phyloP scores from a whole-genome alignment of 805 yeast species.

The Pichia manshurica region DNA sequence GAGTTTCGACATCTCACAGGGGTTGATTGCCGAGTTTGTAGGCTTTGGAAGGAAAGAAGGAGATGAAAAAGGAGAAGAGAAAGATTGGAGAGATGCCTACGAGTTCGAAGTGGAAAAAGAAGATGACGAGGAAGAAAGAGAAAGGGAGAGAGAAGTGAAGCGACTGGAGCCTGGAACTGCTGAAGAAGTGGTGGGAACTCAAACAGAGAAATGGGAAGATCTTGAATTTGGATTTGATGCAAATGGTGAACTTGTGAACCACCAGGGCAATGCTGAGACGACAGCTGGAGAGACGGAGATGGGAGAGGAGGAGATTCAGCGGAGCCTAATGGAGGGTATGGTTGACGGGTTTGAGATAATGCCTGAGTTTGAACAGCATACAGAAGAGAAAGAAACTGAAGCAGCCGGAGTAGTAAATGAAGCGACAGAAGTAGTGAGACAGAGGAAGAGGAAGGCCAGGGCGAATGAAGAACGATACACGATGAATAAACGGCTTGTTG shows the following conservation, averaged over 20 bases:
- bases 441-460: background rate
- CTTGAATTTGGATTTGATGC: constrained; percentile 17
- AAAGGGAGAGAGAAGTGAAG: background rate
- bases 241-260: constrained; percentile 13
- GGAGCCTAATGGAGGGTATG: background rate
- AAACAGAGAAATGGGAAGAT: constrained; percentile 3
- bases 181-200: background rate
- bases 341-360: background rate
- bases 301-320: background rate
- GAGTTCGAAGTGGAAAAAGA: constrained; percentile 4
- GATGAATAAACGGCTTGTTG: background rate
- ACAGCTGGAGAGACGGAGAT: no score
- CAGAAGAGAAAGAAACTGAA: background rate
- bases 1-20: constrained; percentile 21
- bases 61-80: no score
- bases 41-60: background rate
- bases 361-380: background rate
- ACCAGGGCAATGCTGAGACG: background rate
- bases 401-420: background rate
- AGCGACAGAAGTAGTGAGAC: background rate
- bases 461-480: background rate
- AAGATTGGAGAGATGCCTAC: background rate
- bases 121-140: background rate
- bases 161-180: background rate
- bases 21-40: constrained; percentile 2